Conservation (phyloP, 2,329 filamentous ascomycete genomes). For the Fusarium acutatum region DNA sequence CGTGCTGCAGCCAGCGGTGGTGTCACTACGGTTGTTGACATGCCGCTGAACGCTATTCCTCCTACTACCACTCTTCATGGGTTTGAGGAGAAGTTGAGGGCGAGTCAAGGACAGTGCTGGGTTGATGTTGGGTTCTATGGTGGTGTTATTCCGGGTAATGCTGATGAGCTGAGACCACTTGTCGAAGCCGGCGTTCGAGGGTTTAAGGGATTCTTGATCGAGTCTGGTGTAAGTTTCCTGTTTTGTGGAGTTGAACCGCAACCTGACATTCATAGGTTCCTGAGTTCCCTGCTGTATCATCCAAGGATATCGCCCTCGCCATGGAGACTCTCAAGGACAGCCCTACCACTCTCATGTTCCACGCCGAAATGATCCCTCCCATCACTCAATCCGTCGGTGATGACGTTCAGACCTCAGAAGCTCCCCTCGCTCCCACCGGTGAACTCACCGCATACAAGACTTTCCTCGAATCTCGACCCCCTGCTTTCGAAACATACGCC, state of each 20-base stretch:
- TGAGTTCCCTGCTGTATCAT: conserved; percentile 92
- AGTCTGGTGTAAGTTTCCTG: conserved; percentile 79
- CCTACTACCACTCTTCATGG: conserved; percentile 90
- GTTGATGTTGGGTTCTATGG: conserved; percentile 99
- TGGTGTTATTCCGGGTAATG: conserved; percentile 91
- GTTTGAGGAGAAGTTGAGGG: conserved; percentile 84
- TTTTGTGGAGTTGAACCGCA: not conserved
- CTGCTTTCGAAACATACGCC: conserved; percentile 89
- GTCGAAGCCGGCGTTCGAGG: conserved; percentile 88
- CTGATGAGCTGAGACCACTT: conserved; percentile 77
- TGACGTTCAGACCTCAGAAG: conserved; percentile 73
- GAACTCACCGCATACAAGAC: conserved; percentile 83
- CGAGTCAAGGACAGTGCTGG: conserved; percentile 90
- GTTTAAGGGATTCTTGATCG: conserved; percentile 98
- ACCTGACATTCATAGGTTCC: conserved; percentile 70
- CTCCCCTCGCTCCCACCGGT: conserved; percentile 75
- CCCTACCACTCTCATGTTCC: conserved; percentile 96
- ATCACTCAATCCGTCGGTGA: conserved; percentile 82
- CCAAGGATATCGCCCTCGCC: conserved; percentile 78
- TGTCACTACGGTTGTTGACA: conserved; percentile 96
- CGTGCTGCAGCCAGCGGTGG: conserved; percentile 93
- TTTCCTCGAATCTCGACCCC: conserved; percentile 90
- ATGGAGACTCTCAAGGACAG: conserved; percentile 83
- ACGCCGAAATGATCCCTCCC: conserved; percentile 97
- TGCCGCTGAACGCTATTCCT: conserved; percentile 97